Conservation (phyloP, 2,329 filamentous ascomycete species). For the Teratosphaeriaceae sp. region DNA sequence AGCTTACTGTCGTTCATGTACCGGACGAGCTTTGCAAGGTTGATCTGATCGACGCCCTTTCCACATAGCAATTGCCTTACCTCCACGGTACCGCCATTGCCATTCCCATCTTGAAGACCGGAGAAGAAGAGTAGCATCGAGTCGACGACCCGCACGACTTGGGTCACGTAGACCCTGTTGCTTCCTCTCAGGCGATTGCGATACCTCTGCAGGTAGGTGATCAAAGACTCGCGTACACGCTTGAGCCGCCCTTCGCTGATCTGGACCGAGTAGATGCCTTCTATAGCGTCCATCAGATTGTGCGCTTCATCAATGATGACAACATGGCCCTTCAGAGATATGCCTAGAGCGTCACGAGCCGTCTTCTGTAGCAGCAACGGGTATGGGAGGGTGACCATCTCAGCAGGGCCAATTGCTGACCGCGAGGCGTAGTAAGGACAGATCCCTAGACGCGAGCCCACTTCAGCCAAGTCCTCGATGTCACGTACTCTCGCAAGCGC, state of each 20-base stretch:
- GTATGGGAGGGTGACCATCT: conserved; percentile 88
- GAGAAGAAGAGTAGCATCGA: conserved; percentile 47
- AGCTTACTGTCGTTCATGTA: conserved; percentile 91
- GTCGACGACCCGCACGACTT: conserved; percentile 76
- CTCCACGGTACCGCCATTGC: conserved; percentile 61
- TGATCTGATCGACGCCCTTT: conserved; percentile 92
- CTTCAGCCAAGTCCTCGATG: conserved; percentile 78
- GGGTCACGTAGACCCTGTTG: conserved; percentile 85
- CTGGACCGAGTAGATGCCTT: conserved; percentile 75
- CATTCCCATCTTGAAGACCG: conserved; percentile 13
- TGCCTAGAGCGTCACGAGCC: conserved; percentile 77
- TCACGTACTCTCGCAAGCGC: conserved; percentile 79
- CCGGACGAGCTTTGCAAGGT: conserved; percentile 77
- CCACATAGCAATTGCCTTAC: conserved; percentile 66
- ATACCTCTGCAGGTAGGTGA: conserved; percentile 78
- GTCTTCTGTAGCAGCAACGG: conserved; percentile 80
- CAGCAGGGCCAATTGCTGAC: conserved; percentile 64
- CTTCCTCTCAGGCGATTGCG: conserved; percentile 82
- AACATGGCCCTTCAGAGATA: conserved; percentile 79
- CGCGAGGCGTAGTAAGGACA: conserved; percentile 97
- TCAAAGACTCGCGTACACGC: conserved; percentile 66
- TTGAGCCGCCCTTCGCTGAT: conserved; percentile 68
- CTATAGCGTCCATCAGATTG: conserved; percentile 93
- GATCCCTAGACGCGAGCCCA: conserved; percentile 72
- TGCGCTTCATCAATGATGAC: conserved; percentile 98